Conservation (phyloP, 2,329 filamentous ascomycete species). For the Fusarium dlaminii region DNA sequence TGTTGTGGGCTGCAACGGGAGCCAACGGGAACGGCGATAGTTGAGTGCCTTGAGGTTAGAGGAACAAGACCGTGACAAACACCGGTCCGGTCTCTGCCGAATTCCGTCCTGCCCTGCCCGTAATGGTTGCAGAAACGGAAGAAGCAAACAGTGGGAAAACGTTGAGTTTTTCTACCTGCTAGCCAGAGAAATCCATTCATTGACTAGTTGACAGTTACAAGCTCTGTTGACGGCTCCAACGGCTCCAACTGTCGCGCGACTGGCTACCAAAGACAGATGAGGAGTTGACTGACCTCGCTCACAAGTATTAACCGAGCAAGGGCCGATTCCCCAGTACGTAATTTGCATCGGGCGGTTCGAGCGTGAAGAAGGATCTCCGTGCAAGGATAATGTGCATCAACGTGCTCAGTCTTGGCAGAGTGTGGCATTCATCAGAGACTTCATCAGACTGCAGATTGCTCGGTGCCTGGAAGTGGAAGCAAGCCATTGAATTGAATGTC, state of each 20-base stretch:
- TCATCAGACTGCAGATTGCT: slow-evolving; percentile 5
- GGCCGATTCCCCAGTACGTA: slow-evolving; percentile 17
- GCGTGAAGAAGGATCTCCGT: slow-evolving; percentile 12
- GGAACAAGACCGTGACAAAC: not conserved
- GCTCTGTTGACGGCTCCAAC: not conserved
- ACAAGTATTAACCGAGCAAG: slow-evolving; percentile 20
- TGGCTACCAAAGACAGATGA: not conserved
- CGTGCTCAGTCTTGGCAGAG: slow-evolving; percentile 15
- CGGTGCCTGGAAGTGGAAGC: slow-evolving; percentile 5
- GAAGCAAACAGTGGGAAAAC: slow-evolving; percentile 3
- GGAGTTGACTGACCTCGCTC: slow-evolving; percentile 3
- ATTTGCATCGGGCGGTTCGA: slow-evolving; percentile 1
- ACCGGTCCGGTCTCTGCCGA: slow-evolving; percentile 29
- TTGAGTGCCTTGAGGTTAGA: not conserved
- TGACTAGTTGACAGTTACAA: not conserved
- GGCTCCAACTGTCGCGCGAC: slow-evolving; percentile 4
- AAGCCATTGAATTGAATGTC: slow-evolving; percentile 18
- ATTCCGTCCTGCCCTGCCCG: not conserved
- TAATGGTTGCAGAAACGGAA: slow-evolving; percentile 26
- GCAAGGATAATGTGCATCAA: slow-evolving; percentile 10
- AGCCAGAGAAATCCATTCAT: not conserved
- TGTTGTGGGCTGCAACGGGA: slow-evolving; percentile 15
- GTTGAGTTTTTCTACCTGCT: not conserved
- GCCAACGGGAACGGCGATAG: slow-evolving; percentile 24
- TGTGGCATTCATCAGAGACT: not conserved